Evolutionary conservation across 139 green algal genomes (phyloP).

Genomic region (Chlorella sp.): DNA sequence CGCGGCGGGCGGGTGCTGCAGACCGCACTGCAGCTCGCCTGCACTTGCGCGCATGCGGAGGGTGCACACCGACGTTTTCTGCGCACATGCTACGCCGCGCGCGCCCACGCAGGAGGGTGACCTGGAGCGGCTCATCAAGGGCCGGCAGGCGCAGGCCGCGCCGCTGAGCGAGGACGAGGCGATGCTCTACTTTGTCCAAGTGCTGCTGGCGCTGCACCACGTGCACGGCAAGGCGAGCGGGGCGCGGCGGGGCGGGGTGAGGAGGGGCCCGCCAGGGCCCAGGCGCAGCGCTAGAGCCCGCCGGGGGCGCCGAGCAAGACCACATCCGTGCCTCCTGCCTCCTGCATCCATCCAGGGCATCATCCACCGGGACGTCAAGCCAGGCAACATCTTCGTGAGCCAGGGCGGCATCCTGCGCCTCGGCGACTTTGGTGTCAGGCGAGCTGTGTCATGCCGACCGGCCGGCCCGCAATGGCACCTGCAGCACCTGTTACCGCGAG

Average conservation of each 20-base stretch:
- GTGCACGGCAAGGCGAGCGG: conserved; percentile 55
- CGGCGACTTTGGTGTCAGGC: conserved; percentile 70
- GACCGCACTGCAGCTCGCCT: too few species aligned
- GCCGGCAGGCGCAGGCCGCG: conserved; percentile 30
- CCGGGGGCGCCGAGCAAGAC: too few species aligned
- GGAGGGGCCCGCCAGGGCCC: too few species aligned
- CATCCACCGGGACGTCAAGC: conserved; percentile 54
- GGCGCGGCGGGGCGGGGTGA: background rate
- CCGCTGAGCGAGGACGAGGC: conserved; percentile 75
- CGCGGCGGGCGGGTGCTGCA: too few species aligned
- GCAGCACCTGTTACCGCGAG: background rate
- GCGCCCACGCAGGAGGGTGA: conserved; percentile 69
- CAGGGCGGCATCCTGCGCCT: conserved; percentile 54
- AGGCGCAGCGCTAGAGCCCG: too few species aligned
- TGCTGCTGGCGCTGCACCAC: conserved; percentile 66
- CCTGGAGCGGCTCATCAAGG: conserved; percentile 53
- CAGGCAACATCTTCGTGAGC: conserved; percentile 38
- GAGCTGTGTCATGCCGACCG: conserved; percentile 8
- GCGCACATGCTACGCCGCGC: too few species aligned
- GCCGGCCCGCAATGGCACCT: background rate
- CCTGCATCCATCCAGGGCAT: conserved; percentile 41
- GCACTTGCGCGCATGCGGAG: background rate
- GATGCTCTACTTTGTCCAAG: conserved; percentile 82
- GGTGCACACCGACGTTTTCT: too few species aligned
- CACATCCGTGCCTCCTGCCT: conserved; percentile 46